A percentile compares a stretch with the other conserved stretches of the same genome.
These are phyloP conservation scores for Cercospora zeae-maydis DNA, from an alignment of 2,329 filamentous ascomycete species.

Conservation along the genomic window DNA sequence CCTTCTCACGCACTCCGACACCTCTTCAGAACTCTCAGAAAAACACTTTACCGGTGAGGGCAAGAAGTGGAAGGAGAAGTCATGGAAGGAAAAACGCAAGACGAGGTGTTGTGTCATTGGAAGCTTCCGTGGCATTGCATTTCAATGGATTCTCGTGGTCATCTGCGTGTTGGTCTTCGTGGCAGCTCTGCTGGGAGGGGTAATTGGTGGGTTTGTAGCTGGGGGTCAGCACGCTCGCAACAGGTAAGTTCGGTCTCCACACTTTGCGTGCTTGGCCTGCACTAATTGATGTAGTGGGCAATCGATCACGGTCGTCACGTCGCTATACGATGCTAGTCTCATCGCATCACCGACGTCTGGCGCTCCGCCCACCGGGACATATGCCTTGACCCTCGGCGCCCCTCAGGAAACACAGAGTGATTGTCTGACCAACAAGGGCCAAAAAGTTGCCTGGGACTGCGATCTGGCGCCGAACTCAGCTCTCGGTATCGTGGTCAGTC, in stretches of 20 bases:
- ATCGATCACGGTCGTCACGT: slow-evolving; percentile 26
- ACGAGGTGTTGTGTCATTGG: slow-evolving; percentile 30
- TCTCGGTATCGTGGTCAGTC: slow-evolving; percentile 31
- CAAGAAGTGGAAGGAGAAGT: slow-evolving; percentile 38
- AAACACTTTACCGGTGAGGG: slow-evolving; percentile 12
- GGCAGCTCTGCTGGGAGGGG: slow-evolving; percentile 33
- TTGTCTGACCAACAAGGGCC: slow-evolving; percentile 56
- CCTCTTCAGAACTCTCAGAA: slow-evolving; percentile 3
- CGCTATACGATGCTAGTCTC: slow-evolving; percentile 36
- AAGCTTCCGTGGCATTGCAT: slow-evolving; percentile 29
- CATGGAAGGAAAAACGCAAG: slow-evolving; percentile 40
- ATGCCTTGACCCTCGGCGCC: slow-evolving; percentile 51
- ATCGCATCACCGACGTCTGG: slow-evolving; percentile 53
- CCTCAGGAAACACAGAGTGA: slow-evolving; percentile 50
- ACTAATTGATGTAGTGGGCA: slow-evolving; percentile 15
- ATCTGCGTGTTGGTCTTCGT: slow-evolving; percentile 33
- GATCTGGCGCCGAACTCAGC: slow-evolving; percentile 42
- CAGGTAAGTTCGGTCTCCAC: slow-evolving; percentile 23
- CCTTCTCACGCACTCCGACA: slow-evolving; percentile 9
- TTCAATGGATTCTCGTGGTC: slow-evolving; percentile 36
- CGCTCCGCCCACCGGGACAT: slow-evolving; percentile 55
- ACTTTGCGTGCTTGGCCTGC: not conserved
- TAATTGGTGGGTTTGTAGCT: slow-evolving; percentile 36
- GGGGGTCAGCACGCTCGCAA: slow-evolving; percentile 23
- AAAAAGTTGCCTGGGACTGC: slow-evolving; percentile 63